These are phyloP conservation scores for Termitomyces sp. DNA, from an alignment of 768 basidiomycete species.

Conservation along the genomic window DNA sequence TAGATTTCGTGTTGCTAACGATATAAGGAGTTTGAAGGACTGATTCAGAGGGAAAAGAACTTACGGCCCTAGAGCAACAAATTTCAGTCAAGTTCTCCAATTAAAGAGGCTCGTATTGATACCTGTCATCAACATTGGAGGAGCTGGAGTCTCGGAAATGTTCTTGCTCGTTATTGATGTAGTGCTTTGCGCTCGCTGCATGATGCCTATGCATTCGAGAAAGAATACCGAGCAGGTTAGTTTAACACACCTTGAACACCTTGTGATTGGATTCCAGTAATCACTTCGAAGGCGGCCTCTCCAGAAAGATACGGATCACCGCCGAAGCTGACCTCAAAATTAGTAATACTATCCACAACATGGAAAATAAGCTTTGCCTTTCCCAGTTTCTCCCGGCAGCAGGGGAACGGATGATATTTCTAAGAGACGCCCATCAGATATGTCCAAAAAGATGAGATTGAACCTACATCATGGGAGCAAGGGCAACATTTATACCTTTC, in stretches of 20 bases:
- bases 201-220: not conserved
- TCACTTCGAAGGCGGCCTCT: constrained; percentile 49
- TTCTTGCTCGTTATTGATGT: constrained; percentile 45
- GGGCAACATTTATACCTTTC: constrained; percentile 52
- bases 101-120: constrained; percentile 1
- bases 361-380: constrained; percentile 26
- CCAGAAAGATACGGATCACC: constrained; percentile 51
- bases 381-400: constrained; percentile 51
- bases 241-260: constrained; percentile 39
- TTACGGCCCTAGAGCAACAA: constrained; percentile 25
- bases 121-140: constrained; percentile 41
- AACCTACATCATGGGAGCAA: constrained; percentile 45
- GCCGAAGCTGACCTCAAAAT: constrained; percentile 30
- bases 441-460: not conserved
- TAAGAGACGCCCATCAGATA: constrained; percentile 12
- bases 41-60: constrained; percentile 3
- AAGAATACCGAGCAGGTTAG: not conserved
- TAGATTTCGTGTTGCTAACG: constrained; percentile 52
- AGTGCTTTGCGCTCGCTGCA: constrained; percentile 37
- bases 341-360: not conserved
- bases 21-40: not conserved
- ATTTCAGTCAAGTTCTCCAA: not conserved
- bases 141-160: constrained; percentile 37
- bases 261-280: constrained; percentile 45
- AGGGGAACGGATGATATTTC: constrained; percentile 41